Percentiles rank a stretch among this genome's conserved stretches.
These are phyloP conservation scores for Linnemannia elongata DNA, from an alignment of 192 early-diverging fungal species.

Conservation along the genomic window DNA sequence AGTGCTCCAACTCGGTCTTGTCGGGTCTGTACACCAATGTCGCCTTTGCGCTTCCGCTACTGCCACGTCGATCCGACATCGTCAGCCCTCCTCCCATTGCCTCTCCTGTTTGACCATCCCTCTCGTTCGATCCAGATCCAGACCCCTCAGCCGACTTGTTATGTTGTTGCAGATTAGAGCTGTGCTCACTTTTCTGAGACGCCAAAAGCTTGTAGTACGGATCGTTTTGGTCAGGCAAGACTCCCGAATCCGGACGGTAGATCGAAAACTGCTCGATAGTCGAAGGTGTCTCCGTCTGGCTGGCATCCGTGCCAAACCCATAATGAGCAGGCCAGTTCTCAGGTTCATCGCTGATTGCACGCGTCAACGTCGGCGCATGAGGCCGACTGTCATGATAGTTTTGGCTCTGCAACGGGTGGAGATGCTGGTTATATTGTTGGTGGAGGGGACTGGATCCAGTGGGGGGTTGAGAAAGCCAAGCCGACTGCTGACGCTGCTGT, in stretches of 20 bases:
- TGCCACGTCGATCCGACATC: not conserved
- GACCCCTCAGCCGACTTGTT: not conserved
- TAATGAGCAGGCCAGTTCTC: conserved; percentile 26
- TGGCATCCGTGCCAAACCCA: conserved; percentile 12
- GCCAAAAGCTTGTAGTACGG: conserved; percentile 18
- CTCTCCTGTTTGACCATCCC: not conserved
- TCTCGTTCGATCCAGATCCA: not conserved
- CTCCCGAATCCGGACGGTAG: conserved; percentile 28
- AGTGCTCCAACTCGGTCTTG: conserved; percentile 23
- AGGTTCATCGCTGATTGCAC: not conserved
- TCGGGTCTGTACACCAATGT: conserved; percentile 10
- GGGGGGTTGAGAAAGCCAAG: not conserved
- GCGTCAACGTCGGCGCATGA: not conserved
- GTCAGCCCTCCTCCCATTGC: not conserved
- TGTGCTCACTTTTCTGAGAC: not conserved
- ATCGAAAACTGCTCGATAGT: conserved; percentile 14
- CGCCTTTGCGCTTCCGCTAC: not conserved
- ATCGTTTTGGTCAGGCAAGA: conserved; percentile 23
- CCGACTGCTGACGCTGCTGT: not conserved
- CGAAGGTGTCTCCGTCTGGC: not conserved
- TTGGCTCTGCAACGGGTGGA: conserved; percentile 10
- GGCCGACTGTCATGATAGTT: conserved; percentile 17
- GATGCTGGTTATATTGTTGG: not conserved
- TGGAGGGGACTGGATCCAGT: conserved; percentile 7
- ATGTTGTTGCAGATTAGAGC: not conserved